Evolutionary conservation across 257 asterid genomes (phyloP).

Genomic region (Henckelia pumila): DNA sequence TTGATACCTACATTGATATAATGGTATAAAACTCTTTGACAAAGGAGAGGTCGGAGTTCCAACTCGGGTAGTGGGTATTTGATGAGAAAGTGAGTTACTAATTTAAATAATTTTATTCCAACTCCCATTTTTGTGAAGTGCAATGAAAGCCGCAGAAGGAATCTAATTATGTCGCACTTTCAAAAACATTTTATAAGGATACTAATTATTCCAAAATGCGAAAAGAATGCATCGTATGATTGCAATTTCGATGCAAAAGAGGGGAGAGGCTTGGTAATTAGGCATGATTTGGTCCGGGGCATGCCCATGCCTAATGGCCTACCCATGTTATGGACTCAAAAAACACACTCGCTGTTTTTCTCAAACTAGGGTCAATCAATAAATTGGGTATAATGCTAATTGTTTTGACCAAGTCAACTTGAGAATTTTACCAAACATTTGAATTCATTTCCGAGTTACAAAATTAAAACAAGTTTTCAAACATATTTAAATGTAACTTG

Average conservation of each 20-base stretch:
- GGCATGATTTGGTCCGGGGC: conserved; percentile 61
- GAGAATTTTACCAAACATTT: no score
- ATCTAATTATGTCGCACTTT: conserved; percentile 27
- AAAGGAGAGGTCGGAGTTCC: no score
- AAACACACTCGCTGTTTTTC: conserved; percentile 32
- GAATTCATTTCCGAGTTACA: no score
- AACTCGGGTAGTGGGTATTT: no score
- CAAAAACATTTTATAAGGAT: background rate
- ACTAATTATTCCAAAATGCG: conserved; percentile 17
- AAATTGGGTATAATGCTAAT: no score
- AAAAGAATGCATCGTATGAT: conserved; percentile 31
- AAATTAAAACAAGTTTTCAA: no score
- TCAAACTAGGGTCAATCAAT: conserved; percentile 13
- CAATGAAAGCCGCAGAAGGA: background rate
- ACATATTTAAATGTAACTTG: no score
- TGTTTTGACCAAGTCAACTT: no score
- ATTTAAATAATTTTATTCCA: background rate
- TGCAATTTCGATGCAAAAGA: conserved; percentile 39
- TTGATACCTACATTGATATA: no score
- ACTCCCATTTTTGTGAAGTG: background rate
- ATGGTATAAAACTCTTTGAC: no score
- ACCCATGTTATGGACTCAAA: conserved; percentile 34
- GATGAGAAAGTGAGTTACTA: no score
- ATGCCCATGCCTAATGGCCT: conserved; percentile 54
- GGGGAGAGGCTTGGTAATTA: conserved; percentile 37